phyloP scores from a whole-genome alignment of 2,329 filamentous ascomycete species.

The Fusarium aywerte region DNA sequence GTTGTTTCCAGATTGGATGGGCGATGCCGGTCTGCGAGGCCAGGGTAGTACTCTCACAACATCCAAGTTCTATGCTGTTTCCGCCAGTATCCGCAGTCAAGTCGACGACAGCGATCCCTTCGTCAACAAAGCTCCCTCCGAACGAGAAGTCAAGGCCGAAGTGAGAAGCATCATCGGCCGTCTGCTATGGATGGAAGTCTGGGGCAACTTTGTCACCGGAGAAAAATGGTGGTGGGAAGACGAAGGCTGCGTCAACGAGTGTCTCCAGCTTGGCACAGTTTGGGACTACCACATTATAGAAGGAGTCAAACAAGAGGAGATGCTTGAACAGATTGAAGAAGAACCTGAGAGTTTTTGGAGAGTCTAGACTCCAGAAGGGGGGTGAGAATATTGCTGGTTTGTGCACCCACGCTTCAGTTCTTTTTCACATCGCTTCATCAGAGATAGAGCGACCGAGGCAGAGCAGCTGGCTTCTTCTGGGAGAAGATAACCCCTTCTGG shows the following conservation, averaged over 20 bases:
- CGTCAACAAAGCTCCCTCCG: slow-evolving; percentile 34
- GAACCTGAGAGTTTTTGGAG: neutral
- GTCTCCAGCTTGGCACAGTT: slow-evolving; percentile 62
- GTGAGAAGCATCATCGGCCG: slow-evolving; percentile 64
- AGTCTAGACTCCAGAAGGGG: neutral
- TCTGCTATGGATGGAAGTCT: slow-evolving; percentile 70
- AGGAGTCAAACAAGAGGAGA: slow-evolving; percentile 59
- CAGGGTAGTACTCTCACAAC: slow-evolving; percentile 60
- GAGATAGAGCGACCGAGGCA: neutral
- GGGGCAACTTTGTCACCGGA: slow-evolving; percentile 63
- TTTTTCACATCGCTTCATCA: neutral
- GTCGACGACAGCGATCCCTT: slow-evolving; percentile 40
- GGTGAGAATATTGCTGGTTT: neutral
- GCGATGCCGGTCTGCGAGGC: slow-evolving; percentile 63
- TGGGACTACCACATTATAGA: slow-evolving; percentile 70
- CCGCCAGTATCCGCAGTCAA: slow-evolving; percentile 44
- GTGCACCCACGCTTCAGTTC: neutral
- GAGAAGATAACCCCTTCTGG: neutral
- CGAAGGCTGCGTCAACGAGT: slow-evolving; percentile 64
- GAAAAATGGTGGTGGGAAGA: slow-evolving; percentile 73
- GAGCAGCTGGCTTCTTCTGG: neutral
- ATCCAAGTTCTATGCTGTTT: slow-evolving; percentile 61
- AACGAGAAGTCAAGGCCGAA: slow-evolving; percentile 55
- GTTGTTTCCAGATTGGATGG: slow-evolving; percentile 69
- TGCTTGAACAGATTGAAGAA: slow-evolving; percentile 6